Conservation (phyloP, 352 stramenopile species). For the Globisporangium canariense region DNA sequence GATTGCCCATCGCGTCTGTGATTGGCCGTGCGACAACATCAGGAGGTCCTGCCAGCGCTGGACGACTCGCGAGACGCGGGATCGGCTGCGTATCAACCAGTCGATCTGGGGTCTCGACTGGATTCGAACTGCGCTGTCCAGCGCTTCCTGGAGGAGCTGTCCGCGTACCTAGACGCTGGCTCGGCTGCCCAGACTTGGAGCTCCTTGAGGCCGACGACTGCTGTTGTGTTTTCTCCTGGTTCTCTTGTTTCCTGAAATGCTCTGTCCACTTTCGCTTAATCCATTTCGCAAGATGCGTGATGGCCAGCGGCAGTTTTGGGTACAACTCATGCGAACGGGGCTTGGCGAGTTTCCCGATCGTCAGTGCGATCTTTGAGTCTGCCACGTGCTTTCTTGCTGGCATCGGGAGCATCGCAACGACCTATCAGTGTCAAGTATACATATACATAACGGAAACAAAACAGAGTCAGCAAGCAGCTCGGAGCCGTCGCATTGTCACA, state of each 20-base stretch:
- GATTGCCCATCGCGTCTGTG: slow-evolving; percentile 9
- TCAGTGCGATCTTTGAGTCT: slow-evolving; percentile 58
- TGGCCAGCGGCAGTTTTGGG: slow-evolving; percentile 35
- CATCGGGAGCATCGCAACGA: slow-evolving; percentile 72
- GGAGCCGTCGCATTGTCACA: background rate
- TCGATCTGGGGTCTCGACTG: slow-evolving; percentile 15
- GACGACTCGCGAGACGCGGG: slow-evolving; percentile 16
- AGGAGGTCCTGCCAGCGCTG: slow-evolving; percentile 6
- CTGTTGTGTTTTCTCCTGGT: slow-evolving; percentile 9
- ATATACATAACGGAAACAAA: background rate
- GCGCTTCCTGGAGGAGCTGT: slow-evolving; percentile 12
- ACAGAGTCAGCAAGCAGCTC: slow-evolving; percentile 1
- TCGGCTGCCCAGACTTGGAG: slow-evolving; percentile 18
- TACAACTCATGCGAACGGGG: slow-evolving; percentile 29
- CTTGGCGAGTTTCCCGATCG: slow-evolving; percentile 53
- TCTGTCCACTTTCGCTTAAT: slow-evolving; percentile 66
- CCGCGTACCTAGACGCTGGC: slow-evolving; percentile 14
- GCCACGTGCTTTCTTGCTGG: slow-evolving; percentile 51
- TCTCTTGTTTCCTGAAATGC: slow-evolving; percentile 31
- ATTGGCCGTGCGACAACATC: background rate
- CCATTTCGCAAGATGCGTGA: slow-evolving; percentile 58
- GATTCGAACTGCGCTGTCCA: background rate
- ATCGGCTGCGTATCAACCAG: slow-evolving; percentile 30
- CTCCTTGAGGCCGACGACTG: background rate
- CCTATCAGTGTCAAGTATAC: slow-evolving; percentile 23